Conservation (phyloP, 305 asterid species). For the Rubia tinctorum region DNA sequence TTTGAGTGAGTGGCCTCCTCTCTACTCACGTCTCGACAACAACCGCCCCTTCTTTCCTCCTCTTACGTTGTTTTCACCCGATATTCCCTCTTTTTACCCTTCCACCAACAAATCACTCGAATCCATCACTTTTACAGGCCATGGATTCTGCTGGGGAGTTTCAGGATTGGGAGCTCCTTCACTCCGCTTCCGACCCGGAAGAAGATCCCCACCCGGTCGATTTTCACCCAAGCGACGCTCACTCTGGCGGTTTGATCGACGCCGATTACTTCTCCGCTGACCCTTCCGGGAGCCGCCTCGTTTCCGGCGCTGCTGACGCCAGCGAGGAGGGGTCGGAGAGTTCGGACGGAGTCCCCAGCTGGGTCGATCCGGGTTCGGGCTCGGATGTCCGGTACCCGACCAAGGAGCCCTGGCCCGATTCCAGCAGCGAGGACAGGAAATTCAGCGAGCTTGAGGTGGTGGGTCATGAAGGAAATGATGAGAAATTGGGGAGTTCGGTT, state of each 20-base stretch:
- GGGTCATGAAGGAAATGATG: conserved; percentile 29
- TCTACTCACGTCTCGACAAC: background rate
- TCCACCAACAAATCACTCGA: background rate
- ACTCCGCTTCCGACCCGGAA: conserved; percentile 24
- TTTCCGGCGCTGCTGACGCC: conserved; percentile 27
- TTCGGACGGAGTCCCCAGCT: conserved; percentile 64
- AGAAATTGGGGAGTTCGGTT: conserved; percentile 20
- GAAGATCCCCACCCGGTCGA: conserved; percentile 31
- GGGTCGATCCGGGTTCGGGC: conserved; percentile 73
- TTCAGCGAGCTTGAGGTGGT: conserved; percentile 32
- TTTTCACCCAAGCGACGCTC: conserved; percentile 40
- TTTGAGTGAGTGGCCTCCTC: background rate
- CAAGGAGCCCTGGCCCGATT: conserved; percentile 71
- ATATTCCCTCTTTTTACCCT: background rate
- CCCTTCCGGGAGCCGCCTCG: conserved; percentile 26
- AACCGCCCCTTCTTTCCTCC: background rate
- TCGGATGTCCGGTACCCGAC: conserved; percentile 40
- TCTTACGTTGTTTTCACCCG: background rate
- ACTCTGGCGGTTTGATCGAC: conserved; percentile 49
- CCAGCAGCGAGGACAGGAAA: conserved; percentile 60
- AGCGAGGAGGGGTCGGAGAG: conserved; percentile 38
- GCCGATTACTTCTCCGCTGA: conserved; percentile 66
- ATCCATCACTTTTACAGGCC: background rate
- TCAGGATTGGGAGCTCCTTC: conserved; percentile 88
- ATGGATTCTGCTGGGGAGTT: conserved; percentile 33